Evolutionary conservation across 495 filamentous ascomycete genomes (phyloP), one percentile per base, ranked within the genome.

Genomic region (Lichina pygmaea): DNA sequence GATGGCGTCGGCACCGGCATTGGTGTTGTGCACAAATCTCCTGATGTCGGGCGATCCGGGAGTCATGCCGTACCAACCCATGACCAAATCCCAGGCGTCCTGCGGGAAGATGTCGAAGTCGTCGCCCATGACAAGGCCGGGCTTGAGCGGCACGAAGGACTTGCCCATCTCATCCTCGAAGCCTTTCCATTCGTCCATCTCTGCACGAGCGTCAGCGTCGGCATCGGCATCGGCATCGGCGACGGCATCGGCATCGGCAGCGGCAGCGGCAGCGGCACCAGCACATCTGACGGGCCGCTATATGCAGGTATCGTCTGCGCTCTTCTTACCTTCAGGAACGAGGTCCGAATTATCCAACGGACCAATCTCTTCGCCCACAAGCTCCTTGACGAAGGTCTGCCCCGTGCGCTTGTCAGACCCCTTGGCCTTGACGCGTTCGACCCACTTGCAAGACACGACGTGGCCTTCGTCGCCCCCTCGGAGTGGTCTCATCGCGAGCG

Each of bases 311-410:
- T 3, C 12, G 42, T 3, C 13, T 24, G 31, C 24, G 12, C 1
- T n/a, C 42, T 43, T 2, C 36, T 39, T 43, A 54, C 57, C 49
- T 37, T 54, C 41, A 24, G 46, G 47, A 31, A 61, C 52, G 33
- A 65, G 47, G 43, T 56, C 80, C 6, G 79, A 72, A 55, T 93
- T 95, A 60, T 94, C 84, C 32, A 95, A 74, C 0, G 81, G 81
- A 3, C 84, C 85, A 34, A 89, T 67, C 9, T 73, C 64, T 9
- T 68, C 72, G 47, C 80, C 74, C 33, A 59, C 48, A 6, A 67
- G 63, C 42, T 73, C 69, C 52, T 85, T 81, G 45, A 66, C 60
- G 12, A 56, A 60, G 44, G 63, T 58, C 50, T 67, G 69, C 11
- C 61, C 63, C 49, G 66, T 60, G 42, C 58, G 53, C 31, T 61